A percentile compares a stretch with the other conserved stretches of the same genome.
Conservation (phyloP, 2,329 filamentous ascomycete species). For the Aureobasidium sp. region DNA sequence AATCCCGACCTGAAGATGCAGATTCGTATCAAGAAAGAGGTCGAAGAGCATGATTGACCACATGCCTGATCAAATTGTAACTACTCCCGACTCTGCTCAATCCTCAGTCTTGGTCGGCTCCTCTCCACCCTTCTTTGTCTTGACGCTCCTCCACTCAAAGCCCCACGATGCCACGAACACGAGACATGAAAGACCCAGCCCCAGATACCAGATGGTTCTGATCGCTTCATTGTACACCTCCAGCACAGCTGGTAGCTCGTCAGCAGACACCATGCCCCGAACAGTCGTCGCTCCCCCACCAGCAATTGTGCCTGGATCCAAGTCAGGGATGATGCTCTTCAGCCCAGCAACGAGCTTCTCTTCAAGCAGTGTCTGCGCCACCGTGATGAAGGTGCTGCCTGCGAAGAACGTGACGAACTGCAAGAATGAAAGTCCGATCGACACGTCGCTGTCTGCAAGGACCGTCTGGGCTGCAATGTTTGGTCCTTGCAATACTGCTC, state of each 20-base stretch:
- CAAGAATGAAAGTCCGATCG: constrained; percentile 37
- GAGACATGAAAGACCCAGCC: constrained; percentile 45
- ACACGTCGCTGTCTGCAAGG: constrained; percentile 31
- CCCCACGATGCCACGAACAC: constrained; percentile 45
- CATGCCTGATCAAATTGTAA: too few relatives aligned
- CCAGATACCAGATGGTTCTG: constrained; percentile 50
- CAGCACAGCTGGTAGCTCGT: constrained; percentile 47
- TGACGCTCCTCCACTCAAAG: constrained; percentile 56
- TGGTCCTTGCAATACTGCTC: constrained; percentile 37
- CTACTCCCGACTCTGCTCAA: too few relatives aligned
- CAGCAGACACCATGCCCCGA: constrained; percentile 40
- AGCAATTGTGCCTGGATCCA: constrained; percentile 34
- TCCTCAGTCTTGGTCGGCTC: not conserved
- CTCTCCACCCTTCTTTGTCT: not conserved
- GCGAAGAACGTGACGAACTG: constrained; percentile 38
- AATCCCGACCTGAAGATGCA: constrained; percentile 17
- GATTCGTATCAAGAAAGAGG: constrained; percentile 8
- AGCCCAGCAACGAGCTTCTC: constrained; percentile 37
- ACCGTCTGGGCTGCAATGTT: constrained; percentile 36
- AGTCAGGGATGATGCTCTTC: constrained; percentile 28
- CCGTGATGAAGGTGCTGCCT: constrained; percentile 37
- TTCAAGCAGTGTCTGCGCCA: constrained; percentile 38
- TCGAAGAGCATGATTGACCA: not conserved
- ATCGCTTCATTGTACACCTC: constrained; percentile 56
- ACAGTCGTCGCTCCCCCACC: constrained; percentile 50